Evolutionary conservation across 192 early-diverging fungal genomes (phyloP), one percentile per base, ranked within the genome.

Genomic region (Linnemannia hyalina): DNA sequence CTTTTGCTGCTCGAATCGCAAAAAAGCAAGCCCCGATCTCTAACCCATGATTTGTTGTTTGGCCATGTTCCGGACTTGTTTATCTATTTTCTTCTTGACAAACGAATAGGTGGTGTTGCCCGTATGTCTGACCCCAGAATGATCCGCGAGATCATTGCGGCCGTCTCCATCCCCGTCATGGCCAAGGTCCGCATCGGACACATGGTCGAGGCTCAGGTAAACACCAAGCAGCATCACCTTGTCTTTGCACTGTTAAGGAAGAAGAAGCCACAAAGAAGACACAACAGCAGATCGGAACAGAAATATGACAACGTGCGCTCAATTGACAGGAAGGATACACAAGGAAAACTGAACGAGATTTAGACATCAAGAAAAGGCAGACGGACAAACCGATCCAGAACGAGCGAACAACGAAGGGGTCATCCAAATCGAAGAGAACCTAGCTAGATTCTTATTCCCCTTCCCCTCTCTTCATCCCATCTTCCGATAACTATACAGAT

Each of bases 131-230:
- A 99, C 90, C 98, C 98, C 76, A 89, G 93, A 81, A 97, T 99
- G 96, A 98, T 99, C 93, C 96, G 94, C 88, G 97, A 97, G 85
- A 99, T 99, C 89, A 95, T 95, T 76, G 94, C 85, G 11, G 97
- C 98, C n/a, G 97, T 99, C 74, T 97, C 97, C 16, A 98, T 99
- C 91, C 98, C 98, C 35, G 97, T 99, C 81, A 99, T 99, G 97
- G 98, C 97, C 89, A 98, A 97, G 90, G 97, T 98, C 89, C 95
- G 98, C 77, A 98, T 98, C 78, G 98, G 98, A 74, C 98, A 99
- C 92, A 95, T 99, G 93, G 97, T 99, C 74, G 98, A 99, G 91
- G 98, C 98, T 35, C 96, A 98, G 87, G 90, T 89, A 88, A 85
- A 65, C 36, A 81, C 0, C 23, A 46, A 46, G 44, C 44, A 46